A percentile compares a stretch with the other conserved stretches of the same genome.
phyloP scores from a whole-genome alignment of 2,329 filamentous ascomycete species.

The Cytospora mali region DNA sequence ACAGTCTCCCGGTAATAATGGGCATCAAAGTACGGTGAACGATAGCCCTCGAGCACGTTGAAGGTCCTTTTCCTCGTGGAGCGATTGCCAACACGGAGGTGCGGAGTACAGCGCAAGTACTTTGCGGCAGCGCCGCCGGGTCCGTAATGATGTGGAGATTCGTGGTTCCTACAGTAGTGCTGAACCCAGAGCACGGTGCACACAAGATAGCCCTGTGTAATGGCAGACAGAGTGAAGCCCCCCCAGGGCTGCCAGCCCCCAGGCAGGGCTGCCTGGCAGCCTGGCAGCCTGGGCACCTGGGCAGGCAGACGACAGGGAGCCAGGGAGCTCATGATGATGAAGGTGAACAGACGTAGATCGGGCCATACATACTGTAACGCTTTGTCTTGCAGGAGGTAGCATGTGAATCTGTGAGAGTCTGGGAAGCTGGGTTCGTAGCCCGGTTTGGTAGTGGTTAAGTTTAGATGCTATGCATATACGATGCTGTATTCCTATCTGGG shows the following conservation, averaged over 20 bases:
- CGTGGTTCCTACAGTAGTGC: conserved; percentile 18
- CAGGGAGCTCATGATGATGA: not conserved
- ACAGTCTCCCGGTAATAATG: not conserved
- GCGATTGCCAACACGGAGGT: conserved; percentile 2
- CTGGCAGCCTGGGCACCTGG: too few relatives aligned
- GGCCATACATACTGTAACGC: conserved; percentile 1
- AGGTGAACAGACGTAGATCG: not conserved
- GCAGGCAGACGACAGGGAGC: too few relatives aligned
- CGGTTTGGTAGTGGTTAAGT: conserved; percentile 15
- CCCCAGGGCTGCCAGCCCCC: not conserved
- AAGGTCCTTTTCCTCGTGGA: not conserved
- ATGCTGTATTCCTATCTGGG: not conserved
- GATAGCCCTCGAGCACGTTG: not conserved
- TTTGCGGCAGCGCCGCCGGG: conserved; percentile 21
- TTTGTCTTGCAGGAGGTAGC: conserved; percentile 10
- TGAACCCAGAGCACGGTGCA: conserved; percentile 18
- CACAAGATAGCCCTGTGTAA: not conserved
- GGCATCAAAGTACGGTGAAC: conserved; percentile 17
- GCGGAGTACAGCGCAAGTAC: conserved; percentile 16
- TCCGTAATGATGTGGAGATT: conserved; percentile 20
- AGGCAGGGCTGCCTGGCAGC: too few relatives aligned
- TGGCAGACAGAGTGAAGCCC: not conserved
- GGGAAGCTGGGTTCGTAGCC: conserved; percentile 13
- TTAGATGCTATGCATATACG: conserved; percentile 4
- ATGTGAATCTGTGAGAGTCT: not conserved